phyloP scores from a whole-genome alignment of 2,329 filamentous ascomycete genomes.

The Curvularia lunata region DNA sequence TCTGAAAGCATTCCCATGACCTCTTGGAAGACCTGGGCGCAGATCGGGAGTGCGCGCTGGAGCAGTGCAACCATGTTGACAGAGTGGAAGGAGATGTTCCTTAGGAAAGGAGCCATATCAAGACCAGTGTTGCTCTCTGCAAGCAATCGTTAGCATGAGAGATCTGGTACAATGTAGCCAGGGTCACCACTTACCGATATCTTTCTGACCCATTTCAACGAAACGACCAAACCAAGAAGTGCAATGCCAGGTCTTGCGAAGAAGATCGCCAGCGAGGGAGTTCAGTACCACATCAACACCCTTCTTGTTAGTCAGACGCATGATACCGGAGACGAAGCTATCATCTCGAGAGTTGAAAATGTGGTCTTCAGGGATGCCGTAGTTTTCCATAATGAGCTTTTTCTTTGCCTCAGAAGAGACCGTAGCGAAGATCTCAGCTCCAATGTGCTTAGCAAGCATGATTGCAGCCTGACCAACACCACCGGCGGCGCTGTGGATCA shows the following conservation, averaged over 20 bases:
- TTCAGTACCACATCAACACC: constrained; percentile 44
- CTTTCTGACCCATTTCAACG: constrained; percentile 31
- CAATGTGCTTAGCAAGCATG: constrained; percentile 22
- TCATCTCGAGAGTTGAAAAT: constrained; percentile 43
- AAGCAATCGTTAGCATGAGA: not conserved
- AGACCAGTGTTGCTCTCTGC: constrained; percentile 15
- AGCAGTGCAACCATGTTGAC: constrained; percentile 14
- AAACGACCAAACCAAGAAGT: constrained; percentile 44
- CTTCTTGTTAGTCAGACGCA: constrained; percentile 26
- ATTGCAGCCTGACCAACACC: constrained; percentile 35
- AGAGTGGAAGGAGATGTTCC: constrained; percentile 16
- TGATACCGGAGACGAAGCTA: constrained; percentile 35
- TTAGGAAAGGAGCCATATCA: constrained; percentile 21
- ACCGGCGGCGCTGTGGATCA: constrained; percentile 36
- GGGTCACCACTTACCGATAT: constrained; percentile 8
- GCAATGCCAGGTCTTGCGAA: constrained; percentile 30
- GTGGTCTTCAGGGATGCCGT: constrained; percentile 36
- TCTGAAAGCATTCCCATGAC: not conserved
- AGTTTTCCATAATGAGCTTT: constrained; percentile 16
- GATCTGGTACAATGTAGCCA: too few species aligned
- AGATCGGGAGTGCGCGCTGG: constrained; percentile 12
- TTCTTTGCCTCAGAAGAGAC: constrained; percentile 21
- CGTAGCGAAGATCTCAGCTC: constrained; percentile 28
- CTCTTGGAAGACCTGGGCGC: constrained; percentile 10
- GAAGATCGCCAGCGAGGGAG: constrained; percentile 32